phyloP scores from a whole-genome alignment of 2,329 filamentous ascomycete genomes.

The Microdochium trichocladiopsis region DNA sequence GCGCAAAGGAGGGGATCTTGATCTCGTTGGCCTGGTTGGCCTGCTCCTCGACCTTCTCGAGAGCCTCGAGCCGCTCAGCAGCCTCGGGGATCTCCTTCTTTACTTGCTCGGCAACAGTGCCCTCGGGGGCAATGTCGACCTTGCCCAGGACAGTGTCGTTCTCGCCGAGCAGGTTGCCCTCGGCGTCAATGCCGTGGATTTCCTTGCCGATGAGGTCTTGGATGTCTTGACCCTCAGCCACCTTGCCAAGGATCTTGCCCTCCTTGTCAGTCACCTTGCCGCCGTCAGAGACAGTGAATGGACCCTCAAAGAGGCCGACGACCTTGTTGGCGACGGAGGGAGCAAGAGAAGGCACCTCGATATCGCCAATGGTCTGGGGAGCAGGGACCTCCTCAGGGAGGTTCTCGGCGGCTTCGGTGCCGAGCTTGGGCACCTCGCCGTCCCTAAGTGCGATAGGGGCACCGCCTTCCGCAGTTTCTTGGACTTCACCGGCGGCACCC shows the following conservation, averaged over 20 bases:
- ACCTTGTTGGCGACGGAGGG: slow-evolving; percentile 34
- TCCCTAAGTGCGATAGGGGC: slow-evolving; percentile 9
- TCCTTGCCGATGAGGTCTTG: slow-evolving; percentile 48
- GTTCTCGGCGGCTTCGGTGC: slow-evolving; percentile 3
- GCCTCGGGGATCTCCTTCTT: slow-evolving; percentile 21
- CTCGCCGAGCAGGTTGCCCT: slow-evolving; percentile 58
- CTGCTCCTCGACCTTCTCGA: slow-evolving; percentile 12
- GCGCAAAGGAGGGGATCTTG: slow-evolving; percentile 21
- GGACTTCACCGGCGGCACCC: too few relatives aligned
- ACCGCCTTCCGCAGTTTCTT: slow-evolving; percentile 22
- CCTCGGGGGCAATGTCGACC: slow-evolving; percentile 43
- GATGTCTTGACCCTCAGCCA: slow-evolving; percentile 16
- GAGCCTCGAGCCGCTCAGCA: slow-evolving; percentile 10
- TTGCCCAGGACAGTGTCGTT: slow-evolving; percentile 57
- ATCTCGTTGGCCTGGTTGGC: slow-evolving; percentile 10
- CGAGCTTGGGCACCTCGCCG: neutral
- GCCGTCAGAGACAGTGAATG: slow-evolving; percentile 38
- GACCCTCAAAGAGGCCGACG: slow-evolving; percentile 38
- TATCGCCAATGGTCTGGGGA: slow-evolving; percentile 3
- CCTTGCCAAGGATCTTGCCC: slow-evolving; percentile 47
- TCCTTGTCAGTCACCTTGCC: slow-evolving; percentile 52
- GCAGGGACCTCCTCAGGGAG: slow-evolving; percentile 10
- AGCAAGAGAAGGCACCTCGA: slow-evolving; percentile 35
- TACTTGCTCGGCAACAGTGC: slow-evolving; percentile 23
- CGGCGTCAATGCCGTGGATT: slow-evolving; percentile 56